Percentiles rank a stretch among this genome's conserved stretches.
Evolutionary conservation across 306 rosid genomes (phyloP).

Genomic region (Abrus pulchellus): DNA sequence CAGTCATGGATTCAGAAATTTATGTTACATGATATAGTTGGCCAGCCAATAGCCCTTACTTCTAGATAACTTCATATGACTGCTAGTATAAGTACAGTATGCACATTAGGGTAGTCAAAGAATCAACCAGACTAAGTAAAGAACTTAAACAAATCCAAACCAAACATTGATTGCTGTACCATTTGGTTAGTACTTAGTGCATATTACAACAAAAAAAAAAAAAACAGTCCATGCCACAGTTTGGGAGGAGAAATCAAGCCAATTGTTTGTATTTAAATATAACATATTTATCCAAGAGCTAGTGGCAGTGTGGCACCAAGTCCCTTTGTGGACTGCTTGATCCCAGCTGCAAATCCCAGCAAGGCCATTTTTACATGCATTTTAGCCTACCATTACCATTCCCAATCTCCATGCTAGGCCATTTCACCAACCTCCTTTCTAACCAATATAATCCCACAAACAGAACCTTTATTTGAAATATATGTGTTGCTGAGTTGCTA

Average conservation of each 20-base stretch:
- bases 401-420: background rate
- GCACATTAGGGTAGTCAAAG: background rate
- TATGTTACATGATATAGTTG: background rate
- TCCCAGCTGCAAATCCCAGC: background rate
- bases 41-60: background rate
- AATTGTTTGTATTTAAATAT: conserved; percentile 8
- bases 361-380: background rate
- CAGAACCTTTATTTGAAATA: conserved; percentile 10
- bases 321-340: background rate
- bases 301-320: background rate
- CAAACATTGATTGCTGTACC: background rate
- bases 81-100: conserved; percentile 31
- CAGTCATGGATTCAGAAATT: conserved; percentile 23
- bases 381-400: background rate
- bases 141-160: background rate
- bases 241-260: conserved; percentile 5
- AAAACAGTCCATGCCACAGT: background rate
- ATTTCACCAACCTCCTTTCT: background rate
- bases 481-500: background rate
- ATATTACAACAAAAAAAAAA: background rate
- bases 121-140: conserved; percentile 4
- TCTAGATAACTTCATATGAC: conserved; percentile 30
- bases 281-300: background rate
- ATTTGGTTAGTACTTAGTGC: conserved; percentile 12
- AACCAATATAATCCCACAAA: conserved; percentile 15